Percentiles rank a stretch among this genome's conserved stretches.
These are phyloP conservation scores for Lithospermum erythrorhizon DNA, from an alignment of 257 asterid genomes.

Conservation along the genomic window DNA sequence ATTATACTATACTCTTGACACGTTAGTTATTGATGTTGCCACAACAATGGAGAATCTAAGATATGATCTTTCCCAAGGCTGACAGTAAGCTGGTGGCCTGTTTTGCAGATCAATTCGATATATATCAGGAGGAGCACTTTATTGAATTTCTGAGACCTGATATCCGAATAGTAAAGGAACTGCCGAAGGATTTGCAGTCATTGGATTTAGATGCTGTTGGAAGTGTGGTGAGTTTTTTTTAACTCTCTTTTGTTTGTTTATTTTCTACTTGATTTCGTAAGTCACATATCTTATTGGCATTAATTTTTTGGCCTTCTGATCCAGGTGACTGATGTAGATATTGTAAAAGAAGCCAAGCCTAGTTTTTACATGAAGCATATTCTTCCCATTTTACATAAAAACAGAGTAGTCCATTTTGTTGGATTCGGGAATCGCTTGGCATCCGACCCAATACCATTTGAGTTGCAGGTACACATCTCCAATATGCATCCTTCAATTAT, in stretches of 20 bases:
- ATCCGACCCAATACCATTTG: conserved; percentile 79
- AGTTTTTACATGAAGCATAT: conserved; percentile 74
- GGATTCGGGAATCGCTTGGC: conserved; percentile 99
- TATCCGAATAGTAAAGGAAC: conserved; percentile 67
- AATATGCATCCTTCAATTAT: conserved; percentile 8
- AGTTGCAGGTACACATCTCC: conserved; percentile 56
- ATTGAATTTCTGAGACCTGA: conserved; percentile 84
- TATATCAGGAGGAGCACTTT: conserved; percentile 90
- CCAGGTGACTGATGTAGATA: conserved; percentile 76
- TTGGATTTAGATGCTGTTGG: conserved; percentile 89
- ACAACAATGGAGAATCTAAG: conserved; percentile 5
- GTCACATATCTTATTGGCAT: neutral
- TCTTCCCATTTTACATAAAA: conserved; percentile 78
- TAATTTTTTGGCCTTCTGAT: conserved; percentile 19
- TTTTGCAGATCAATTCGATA: conserved; percentile 95
- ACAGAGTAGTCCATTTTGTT: conserved; percentile 81
- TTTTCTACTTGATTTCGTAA: neutral
- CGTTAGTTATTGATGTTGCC: neutral
- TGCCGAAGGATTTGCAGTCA: conserved; percentile 72
- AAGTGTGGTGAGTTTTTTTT: conserved; percentile 59
- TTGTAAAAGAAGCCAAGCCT: conserved; percentile 92
- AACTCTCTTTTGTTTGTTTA: conserved; percentile 4
- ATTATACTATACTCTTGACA: neutral
- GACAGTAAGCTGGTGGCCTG: conserved; percentile 32
- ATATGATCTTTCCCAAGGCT: conserved; percentile 28